Evolutionary conservation across 2,329 filamentous ascomycete genomes (phyloP).

Genomic region (Colletotrichum tamarilloi): DNA sequence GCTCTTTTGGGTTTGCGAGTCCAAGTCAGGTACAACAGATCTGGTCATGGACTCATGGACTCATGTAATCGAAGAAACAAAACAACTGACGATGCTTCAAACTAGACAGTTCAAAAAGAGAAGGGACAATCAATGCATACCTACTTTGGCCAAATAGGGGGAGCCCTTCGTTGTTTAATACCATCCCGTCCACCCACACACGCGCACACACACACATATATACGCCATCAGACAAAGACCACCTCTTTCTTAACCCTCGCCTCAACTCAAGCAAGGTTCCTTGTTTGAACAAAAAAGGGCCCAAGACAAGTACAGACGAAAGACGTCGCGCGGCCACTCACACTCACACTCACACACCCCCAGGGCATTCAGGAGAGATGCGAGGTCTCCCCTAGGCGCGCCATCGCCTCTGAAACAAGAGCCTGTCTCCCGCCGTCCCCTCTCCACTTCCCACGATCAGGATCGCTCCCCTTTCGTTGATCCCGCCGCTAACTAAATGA

Average conservation of each 20-base stretch:
- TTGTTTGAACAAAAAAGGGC: background rate
- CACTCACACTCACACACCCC: too few relatives aligned
- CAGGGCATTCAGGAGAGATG: background rate
- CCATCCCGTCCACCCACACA: background rate
- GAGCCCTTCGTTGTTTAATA: slow-evolving; percentile 8
- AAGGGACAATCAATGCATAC: background rate
- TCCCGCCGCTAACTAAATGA: slow-evolving; percentile 20
- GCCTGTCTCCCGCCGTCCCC: slow-evolving; percentile 29
- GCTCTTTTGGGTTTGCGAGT: background rate
- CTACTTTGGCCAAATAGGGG: background rate
- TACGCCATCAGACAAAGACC: background rate
- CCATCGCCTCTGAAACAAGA: slow-evolving; percentile 33
- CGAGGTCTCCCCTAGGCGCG: slow-evolving; percentile 30
- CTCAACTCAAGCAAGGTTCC: background rate
- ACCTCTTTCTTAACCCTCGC: background rate
- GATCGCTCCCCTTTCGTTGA: slow-evolving; percentile 29
- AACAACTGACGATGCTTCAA: background rate
- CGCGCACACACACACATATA: too few relatives aligned
- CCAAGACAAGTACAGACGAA: slow-evolving; percentile 26
- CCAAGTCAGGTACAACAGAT: background rate
- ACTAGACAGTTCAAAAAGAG: background rate
- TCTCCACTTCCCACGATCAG: slow-evolving; percentile 29
- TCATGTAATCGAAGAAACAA: background rate
- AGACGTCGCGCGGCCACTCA: slow-evolving; percentile 23
- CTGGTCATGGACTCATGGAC: background rate